phyloP scores from a whole-genome alignment of 192 early-diverging fungal species.

The Backusella macrospora region DNA sequence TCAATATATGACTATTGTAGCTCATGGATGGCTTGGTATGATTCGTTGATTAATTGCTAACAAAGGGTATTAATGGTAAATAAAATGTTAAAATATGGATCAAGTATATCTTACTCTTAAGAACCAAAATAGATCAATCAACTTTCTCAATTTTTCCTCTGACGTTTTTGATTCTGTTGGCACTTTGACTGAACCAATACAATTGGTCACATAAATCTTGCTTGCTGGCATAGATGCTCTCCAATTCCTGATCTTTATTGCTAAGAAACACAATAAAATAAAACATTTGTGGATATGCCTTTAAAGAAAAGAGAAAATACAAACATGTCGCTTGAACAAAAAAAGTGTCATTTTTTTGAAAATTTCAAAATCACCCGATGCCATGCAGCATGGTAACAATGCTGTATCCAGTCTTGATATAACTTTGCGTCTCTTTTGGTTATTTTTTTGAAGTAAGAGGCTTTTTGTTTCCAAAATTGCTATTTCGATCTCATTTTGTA shows the following conservation, averaged over 20 bases:
- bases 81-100: conserved; percentile 23
- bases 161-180: conserved; percentile 21
- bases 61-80: conserved; percentile 22
- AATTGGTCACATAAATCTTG: conserved; percentile 18
- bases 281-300: conserved; percentile 15
- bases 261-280: conserved; percentile 24
- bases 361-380: conserved; percentile 21
- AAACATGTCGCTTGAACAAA: conserved; percentile 23
- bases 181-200: conserved; percentile 21
- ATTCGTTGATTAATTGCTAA: conserved; percentile 23
- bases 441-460: conserved; percentile 18
- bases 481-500: too few species aligned
- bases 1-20: conserved; percentile 22
- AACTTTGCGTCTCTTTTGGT: conserved; percentile 18
- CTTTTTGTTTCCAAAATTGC: too few species aligned
- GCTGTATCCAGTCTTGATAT: conserved; percentile 23
- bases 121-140: conserved; percentile 27
- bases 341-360: conserved; percentile 23
- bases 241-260: conserved; percentile 17
- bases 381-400: conserved; percentile 12
- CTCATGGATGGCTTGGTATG: conserved; percentile 18
- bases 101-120: conserved; percentile 26
- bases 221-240: conserved; percentile 24
- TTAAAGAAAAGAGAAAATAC: conserved; percentile 27
- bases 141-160: conserved; percentile 23